Conservation (phyloP, 192 early-diverging fungal genomes). For the Phycomyces blakesleeanus region DNA sequence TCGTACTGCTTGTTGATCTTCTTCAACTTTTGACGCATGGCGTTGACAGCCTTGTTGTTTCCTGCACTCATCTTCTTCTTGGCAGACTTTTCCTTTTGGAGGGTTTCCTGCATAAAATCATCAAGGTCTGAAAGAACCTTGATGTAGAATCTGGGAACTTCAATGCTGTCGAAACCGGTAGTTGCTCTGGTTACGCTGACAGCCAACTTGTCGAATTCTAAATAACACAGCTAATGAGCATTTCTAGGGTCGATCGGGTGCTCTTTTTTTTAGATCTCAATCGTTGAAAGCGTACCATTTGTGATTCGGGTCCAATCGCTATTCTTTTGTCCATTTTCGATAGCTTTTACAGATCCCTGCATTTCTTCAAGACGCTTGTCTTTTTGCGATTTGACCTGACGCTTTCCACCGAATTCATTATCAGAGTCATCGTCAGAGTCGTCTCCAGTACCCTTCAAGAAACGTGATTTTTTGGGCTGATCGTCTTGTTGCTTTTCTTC, state of each 20-base stretch:
- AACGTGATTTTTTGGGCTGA: conserved; percentile 31
- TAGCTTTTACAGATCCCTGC: conserved; percentile 54
- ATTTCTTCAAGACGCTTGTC: conserved; percentile 90
- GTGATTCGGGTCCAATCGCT: conserved; percentile 86
- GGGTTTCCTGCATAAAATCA: conserved; percentile 62
- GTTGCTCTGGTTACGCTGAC: conserved; percentile 61
- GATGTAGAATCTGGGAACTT: conserved; percentile 68
- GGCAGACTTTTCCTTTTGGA: conserved; percentile 60
- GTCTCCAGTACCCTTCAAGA: conserved; percentile 38
- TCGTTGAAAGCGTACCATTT: conserved; percentile 49
- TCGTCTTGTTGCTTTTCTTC: conserved; percentile 53
- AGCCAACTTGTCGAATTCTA: conserved; percentile 87
- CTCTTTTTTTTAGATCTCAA: conserved; percentile 16
- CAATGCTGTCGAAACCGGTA: conserved; percentile 47
- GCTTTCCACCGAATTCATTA: conserved; percentile 68
- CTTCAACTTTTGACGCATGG: conserved; percentile 90
- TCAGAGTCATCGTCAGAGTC: conserved; percentile 42
- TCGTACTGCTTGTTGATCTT: conserved; percentile 82
- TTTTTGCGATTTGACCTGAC: conserved; percentile 74
- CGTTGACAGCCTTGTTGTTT: conserved; percentile 79
- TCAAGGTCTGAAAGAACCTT: conserved; percentile 74
- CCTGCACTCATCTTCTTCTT: conserved; percentile 83
- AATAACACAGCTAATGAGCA: background rate
- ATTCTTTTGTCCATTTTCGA: conserved; percentile 77
- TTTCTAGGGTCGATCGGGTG: background rate